Evolutionary conservation across 768 basidiomycete genomes (phyloP).

Genomic region (Serendipita sp.): DNA sequence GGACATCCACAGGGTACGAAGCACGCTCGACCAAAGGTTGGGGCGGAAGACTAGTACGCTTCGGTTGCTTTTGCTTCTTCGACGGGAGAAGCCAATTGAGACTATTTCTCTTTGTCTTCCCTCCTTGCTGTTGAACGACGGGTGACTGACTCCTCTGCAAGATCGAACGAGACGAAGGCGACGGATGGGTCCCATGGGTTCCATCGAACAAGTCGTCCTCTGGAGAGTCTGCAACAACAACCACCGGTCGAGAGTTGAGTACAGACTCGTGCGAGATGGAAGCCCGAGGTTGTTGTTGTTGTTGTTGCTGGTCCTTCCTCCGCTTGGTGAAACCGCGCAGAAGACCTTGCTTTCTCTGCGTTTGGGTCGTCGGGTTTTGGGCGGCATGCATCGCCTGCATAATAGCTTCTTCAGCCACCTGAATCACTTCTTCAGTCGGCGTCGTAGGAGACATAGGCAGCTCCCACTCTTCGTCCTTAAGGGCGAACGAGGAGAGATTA

Average conservation of each 20-base stretch:
- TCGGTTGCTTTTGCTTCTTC: not conserved
- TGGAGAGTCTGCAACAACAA: not conserved
- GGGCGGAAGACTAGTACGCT: not conserved
- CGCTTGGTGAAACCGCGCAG: not conserved
- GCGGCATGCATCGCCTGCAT: not conserved
- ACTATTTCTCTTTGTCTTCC: not conserved
- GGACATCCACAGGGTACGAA: not conserved
- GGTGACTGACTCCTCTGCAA: not conserved
- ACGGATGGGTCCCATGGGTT: not conserved
- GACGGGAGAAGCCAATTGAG: not conserved
- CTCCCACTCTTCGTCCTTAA: not conserved
- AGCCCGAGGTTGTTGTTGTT: not conserved
- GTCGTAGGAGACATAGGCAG: not conserved
- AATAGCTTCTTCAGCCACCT: not conserved
- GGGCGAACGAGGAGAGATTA: not conserved
- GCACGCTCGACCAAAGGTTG: not conserved
- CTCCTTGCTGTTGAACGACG: not conserved
- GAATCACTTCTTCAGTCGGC: not conserved
- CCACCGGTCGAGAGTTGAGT: not conserved
- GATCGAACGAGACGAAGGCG: not conserved
- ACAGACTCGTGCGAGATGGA: constrained; percentile 2
- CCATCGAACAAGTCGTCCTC: not conserved
- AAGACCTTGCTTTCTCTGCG: not conserved
- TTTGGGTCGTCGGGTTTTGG: not conserved
- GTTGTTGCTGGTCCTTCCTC: not conserved